phyloP scores from a whole-genome alignment of 495 filamentous ascomycete species.

The Daldinia bambusicola region DNA sequence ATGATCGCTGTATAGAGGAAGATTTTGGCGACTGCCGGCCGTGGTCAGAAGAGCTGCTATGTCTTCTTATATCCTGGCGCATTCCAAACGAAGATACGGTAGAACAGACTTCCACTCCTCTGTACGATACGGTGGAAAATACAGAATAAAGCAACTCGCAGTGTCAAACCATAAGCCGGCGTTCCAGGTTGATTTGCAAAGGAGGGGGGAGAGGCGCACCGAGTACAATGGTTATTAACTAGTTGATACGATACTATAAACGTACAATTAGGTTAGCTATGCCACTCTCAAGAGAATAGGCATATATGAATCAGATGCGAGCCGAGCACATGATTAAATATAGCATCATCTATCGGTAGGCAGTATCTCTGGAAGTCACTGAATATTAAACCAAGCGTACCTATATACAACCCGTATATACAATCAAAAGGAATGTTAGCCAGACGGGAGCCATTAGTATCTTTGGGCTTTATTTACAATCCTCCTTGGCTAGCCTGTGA shows the following conservation, averaged over 20 bases:
- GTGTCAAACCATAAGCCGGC: conserved; percentile 17
- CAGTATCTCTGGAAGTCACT: not conserved
- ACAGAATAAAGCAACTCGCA: conserved; percentile 3
- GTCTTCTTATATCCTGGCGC: conserved; percentile 1
- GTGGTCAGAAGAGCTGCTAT: not conserved
- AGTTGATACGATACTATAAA: conserved; percentile 23
- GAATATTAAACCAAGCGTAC: not conserved
- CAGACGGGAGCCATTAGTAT: not conserved
- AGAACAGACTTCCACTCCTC: not conserved
- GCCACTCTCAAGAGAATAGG: not conserved
- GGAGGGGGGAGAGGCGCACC: too few relatives aligned
- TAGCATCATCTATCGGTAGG: not conserved
- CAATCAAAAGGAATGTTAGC: not conserved
- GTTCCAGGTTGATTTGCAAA: conserved; percentile 24
- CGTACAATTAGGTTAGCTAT: conserved; percentile 23
- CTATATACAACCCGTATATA: conserved; percentile 7
- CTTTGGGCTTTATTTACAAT: not conserved
- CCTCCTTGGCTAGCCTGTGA: not conserved
- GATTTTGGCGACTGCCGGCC: not conserved
- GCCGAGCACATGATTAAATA: not conserved
- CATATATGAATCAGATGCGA: not conserved
- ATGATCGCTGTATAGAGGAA: conserved; percentile 26
- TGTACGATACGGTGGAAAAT: conserved; percentile 35
- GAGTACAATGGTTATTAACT: not conserved
- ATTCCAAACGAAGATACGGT: not conserved